These are phyloP conservation scores for Aureobasidium uvarum DNA, from an alignment of 2,329 filamentous ascomycete genomes.

Conservation along the genomic window DNA sequence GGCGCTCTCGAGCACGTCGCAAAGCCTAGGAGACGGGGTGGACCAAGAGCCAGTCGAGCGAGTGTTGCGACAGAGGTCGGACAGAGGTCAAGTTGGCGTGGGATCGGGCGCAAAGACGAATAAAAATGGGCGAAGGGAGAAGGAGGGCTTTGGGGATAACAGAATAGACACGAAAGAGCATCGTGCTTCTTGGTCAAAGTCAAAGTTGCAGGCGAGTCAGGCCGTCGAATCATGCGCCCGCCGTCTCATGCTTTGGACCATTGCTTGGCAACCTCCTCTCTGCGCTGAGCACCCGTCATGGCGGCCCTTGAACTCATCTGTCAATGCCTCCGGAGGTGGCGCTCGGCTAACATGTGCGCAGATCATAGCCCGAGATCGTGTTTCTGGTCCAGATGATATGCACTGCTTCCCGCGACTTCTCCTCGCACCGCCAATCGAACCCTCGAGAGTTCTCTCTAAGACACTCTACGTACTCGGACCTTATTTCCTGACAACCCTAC, in stretches of 20 bases:
- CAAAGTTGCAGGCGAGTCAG: constrained; percentile 1
- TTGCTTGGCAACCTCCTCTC: constrained; percentile 7
- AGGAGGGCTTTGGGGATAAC: neutral
- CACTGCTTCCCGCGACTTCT: neutral
- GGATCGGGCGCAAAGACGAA: neutral
- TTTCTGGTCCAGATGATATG: neutral
- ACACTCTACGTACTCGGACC: neutral
- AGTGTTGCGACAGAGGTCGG: neutral
- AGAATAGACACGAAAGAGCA: constrained; percentile 11
- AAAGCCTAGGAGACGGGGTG: neutral
- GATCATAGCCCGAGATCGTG: neutral
- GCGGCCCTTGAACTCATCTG: neutral
- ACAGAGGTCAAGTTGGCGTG: neutral
- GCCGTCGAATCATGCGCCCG: constrained; percentile 6
- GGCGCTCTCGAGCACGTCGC: neutral
- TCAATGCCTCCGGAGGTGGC: neutral
- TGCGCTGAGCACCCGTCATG: neutral
- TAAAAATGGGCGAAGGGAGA: constrained; percentile 3
- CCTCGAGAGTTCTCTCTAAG: neutral
- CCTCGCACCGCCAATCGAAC: neutral
- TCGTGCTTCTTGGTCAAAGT: constrained; percentile 3
- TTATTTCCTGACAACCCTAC: neutral
- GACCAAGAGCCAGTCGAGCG: neutral
- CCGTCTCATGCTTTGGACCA: neutral
- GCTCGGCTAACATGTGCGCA: neutral